phyloP scores from a whole-genome alignment of 2,329 filamentous ascomycete species.

The Anthostomella pinea region DNA sequence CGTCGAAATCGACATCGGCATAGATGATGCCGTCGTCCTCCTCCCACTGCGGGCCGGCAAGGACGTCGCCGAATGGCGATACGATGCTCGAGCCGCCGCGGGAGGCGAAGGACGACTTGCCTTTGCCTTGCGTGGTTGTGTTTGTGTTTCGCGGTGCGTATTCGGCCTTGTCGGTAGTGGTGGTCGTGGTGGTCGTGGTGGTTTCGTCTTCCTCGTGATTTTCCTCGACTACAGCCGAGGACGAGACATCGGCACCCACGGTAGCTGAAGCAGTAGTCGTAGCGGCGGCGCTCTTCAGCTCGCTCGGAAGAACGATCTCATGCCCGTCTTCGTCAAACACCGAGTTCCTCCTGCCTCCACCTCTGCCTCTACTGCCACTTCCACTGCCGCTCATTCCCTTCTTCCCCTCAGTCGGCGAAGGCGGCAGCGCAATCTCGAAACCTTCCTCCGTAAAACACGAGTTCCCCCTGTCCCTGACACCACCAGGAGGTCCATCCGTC shows the following conservation, averaged over 20 bases:
- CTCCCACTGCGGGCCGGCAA: constrained; percentile 83
- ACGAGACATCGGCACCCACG: no score
- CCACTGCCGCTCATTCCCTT: background rate
- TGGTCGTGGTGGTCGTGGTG: constrained; percentile 4
- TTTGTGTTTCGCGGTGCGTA: background rate
- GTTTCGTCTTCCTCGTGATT: constrained; percentile 15
- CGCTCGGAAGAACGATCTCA: constrained; percentile 45
- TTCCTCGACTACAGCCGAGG: constrained; percentile 21
- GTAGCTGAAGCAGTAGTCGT: background rate
- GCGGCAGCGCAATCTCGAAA: constrained; percentile 45
- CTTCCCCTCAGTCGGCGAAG: constrained; percentile 19
- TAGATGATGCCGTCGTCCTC: constrained; percentile 65
- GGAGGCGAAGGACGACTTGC: constrained; percentile 48
- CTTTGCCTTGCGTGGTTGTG: constrained; percentile 1
- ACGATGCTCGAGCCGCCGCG: constrained; percentile 82
- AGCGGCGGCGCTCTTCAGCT: background rate
- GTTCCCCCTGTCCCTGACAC: constrained; percentile 33
- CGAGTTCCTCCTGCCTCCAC: constrained; percentile 36
- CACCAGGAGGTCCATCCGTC: no score
- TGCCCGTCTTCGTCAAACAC: constrained; percentile 54
- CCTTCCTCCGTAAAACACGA: constrained; percentile 47
- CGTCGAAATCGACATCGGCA: constrained; percentile 79
- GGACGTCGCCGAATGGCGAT: constrained; percentile 72
- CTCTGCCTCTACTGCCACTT: constrained; percentile 14
- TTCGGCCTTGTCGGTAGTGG: background rate